phyloP scores from a whole-genome alignment of 1,284 basidiomycete species.

The Cryptococcus amylolentus region DNA sequence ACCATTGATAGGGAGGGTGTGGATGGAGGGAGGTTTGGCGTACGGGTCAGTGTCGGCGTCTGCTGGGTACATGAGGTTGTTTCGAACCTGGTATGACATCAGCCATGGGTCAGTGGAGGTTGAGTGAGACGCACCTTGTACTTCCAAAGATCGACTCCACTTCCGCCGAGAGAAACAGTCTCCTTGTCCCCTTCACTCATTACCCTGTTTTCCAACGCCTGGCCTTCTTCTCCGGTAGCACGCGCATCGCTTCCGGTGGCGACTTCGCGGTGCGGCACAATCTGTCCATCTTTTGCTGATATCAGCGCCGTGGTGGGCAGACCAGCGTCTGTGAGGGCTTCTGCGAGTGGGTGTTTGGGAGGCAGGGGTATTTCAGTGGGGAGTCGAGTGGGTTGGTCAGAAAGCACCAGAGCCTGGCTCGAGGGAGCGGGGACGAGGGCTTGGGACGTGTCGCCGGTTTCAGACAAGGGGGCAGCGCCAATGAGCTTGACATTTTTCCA shows the following conservation, averaged over 20 bases:
- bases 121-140: conserved; percentile 64
- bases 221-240: conserved; percentile 29
- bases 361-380: conserved; percentile 32
- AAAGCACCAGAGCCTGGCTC: conserved; percentile 19
- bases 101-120: conserved; percentile 7
- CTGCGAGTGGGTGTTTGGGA: conserved; percentile 38
- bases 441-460: background rate
- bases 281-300: conserved; percentile 34
- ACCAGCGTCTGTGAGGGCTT: conserved; percentile 43
- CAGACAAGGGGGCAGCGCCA: background rate
- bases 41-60: conserved; percentile 81
- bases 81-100: conserved; percentile 62
- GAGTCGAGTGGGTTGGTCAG: conserved; percentile 3
- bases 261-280: conserved; percentile 42
- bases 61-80: conserved; percentile 78
- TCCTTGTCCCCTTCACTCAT: conserved; percentile 60
- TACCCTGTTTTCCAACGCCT: conserved; percentile 44
- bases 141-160: conserved; percentile 70
- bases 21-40: conserved; percentile 37
- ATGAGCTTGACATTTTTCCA: conserved; percentile 20
- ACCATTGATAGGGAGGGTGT: conserved; percentile 48
- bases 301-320: conserved; percentile 46
- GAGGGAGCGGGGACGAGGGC: conserved; percentile 14
- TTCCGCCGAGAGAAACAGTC: conserved; percentile 55
- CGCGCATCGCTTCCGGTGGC: conserved; percentile 33